Base-by-base conservation (phyloP, 371 early-diverging fungal species). In the Ordospora colligata region DNA sequence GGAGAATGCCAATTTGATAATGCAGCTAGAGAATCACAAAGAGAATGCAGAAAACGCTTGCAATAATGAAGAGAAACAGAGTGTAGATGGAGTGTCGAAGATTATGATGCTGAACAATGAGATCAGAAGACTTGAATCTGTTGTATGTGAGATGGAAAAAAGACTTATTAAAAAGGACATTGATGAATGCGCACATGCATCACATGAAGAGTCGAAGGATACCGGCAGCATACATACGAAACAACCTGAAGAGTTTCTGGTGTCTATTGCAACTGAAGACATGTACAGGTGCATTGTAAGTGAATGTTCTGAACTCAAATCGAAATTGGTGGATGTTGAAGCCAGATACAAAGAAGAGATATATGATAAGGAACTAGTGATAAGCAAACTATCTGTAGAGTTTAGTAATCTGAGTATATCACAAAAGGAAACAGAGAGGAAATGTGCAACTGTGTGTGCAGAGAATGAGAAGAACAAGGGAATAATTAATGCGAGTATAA, bases 1-100 rank as follows among this genome's bases (percentile, higher is more conserved):
- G 45, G 66, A 76, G 25, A 66, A 49, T n/a, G 54, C 62, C 32
- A 37, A 63, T 23, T 4, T 37, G 23, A 2, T 70, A 22, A 66
- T 66, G 14, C 17, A 53, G 17, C 42, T 67, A 0, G 77, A 71
- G 32, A 22, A 25, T 10, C 27, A 58, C 1, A 69, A 49, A 23
- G 58, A 66, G 21, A 47, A 47, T 65, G 5, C 23, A 45, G 64
- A 73, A 27, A 43, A 66, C 9, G 21, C 46, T 1, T 12, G 11
- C 1, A 5, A 27, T n/a, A n/a, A 6, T 6, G 23, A 32, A 7
- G 50, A 37, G 22, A 49, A 4, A 27, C 5, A 21, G 0, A 69
- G 49, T 8, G 21, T 47, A 19, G 40, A 73, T 49, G 25, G 21
- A 12, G 44, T 11, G 2, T 19, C 2, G 2, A 44, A 65, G 23